A percentile compares a stretch with the other conserved stretches of the same genome.
Conservation (phyloP, 495 filamentous ascomycete species). For the Tuber microsphaerosporum region DNA sequence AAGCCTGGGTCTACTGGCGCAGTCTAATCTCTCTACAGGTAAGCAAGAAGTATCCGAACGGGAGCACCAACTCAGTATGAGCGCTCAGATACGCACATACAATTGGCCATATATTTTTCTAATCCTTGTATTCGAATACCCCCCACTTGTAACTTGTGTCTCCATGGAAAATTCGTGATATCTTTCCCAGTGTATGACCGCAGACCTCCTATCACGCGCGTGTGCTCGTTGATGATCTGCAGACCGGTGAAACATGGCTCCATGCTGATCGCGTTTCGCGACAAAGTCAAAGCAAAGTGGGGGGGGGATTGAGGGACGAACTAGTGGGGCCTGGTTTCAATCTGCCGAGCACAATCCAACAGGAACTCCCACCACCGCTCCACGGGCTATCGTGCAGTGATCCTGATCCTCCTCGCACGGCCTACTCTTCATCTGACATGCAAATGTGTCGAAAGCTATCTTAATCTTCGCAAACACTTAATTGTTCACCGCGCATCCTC, state of each 20-base stretch:
- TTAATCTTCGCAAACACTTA: background rate
- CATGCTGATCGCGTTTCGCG: background rate
- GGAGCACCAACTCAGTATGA: too few species aligned
- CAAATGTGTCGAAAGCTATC: background rate
- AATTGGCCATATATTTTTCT: too few species aligned
- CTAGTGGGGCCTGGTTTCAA: background rate
- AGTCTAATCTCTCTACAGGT: background rate
- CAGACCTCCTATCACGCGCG: background rate
- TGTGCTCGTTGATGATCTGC: background rate
- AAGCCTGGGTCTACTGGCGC: background rate
- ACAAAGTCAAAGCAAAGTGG: background rate
- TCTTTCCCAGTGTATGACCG: background rate
- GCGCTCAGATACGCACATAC: too few species aligned
- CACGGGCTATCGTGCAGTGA: background rate
- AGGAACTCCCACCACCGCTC: background rate
- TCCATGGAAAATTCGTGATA: background rate
- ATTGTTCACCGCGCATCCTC: background rate
- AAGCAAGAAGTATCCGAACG: too few species aligned
- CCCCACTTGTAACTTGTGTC: too few species aligned
- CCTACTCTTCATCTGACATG: background rate
- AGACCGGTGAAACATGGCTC: background rate
- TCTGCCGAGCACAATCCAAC: background rate
- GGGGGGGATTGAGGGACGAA: background rate
- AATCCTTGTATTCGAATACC: too few species aligned
- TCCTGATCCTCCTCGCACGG: background rate